Evolutionary conservation across 306 rosid species (phyloP).

Genomic region (Malus sieversii): DNA sequence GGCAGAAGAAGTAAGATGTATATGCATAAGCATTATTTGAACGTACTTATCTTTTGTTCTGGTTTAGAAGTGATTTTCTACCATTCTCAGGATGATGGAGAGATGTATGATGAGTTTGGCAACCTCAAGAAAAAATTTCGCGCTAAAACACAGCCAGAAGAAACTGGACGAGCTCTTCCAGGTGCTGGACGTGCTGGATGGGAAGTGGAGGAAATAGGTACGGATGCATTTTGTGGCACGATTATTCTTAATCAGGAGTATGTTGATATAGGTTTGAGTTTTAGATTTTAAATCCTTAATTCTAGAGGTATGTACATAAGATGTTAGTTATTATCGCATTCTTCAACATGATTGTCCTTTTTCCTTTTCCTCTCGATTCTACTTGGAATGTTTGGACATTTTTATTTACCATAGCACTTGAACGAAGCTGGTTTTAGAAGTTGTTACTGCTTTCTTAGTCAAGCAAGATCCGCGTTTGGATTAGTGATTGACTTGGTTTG

Average conservation of each 20-base stretch:
- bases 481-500: slow-evolving; percentile 10
- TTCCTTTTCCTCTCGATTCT: neutral
- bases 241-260: neutral
- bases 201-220: slow-evolving; percentile 98
- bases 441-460: neutral
- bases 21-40: slow-evolving; percentile 9
- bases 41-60: neutral
- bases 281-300: neutral
- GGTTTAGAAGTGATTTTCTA: slow-evolving; percentile 13
- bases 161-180: slow-evolving; percentile 62
- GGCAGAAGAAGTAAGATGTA: slow-evolving; percentile 79
- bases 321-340: neutral
- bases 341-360: neutral
- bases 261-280: neutral
- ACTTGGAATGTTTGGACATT: neutral
- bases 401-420: neutral
- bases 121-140: slow-evolving; percentile 96
- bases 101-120: slow-evolving; percentile 97
- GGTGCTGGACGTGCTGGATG: slow-evolving; percentile 99
- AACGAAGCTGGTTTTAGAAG: neutral
- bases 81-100: slow-evolving; percentile 80
- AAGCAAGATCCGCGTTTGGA: neutral
- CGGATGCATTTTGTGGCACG: slow-evolving; percentile 1
- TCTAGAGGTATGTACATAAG: neutral
- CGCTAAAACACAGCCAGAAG: slow-evolving; percentile 79